Conservation (phyloP, 2,329 filamentous ascomycete species). For the Monilinia vaccinii-corymbosi region DNA sequence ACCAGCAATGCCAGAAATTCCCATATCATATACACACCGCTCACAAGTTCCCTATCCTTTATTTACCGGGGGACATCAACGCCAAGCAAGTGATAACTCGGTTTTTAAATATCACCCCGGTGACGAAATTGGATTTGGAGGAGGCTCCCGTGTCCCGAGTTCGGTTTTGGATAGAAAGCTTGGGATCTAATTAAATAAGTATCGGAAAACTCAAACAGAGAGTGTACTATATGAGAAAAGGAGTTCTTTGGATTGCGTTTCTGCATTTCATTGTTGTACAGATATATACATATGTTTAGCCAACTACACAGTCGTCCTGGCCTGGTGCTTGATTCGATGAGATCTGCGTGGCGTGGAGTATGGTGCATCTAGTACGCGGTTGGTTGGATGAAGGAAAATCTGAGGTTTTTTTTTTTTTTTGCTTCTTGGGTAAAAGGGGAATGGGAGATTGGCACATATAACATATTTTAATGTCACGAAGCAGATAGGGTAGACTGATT, state of each 20-base stretch:
- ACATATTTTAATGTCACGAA: slow-evolving; percentile 1
- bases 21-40: slow-evolving; percentile 4
- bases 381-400: neutral
- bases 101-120: slow-evolving; percentile 28
- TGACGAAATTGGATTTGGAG: slow-evolving; percentile 23
- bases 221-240: neutral
- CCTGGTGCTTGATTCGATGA: slow-evolving; percentile 11
- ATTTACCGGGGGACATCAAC: slow-evolving; percentile 18
- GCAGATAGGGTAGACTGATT: no score
- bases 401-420: neutral
- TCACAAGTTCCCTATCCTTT: slow-evolving; percentile 8
- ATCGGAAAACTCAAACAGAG: neutral
- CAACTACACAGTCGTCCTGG: neutral
- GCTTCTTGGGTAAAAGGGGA: neutral
- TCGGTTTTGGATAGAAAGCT: slow-evolving; percentile 26
- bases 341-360: slow-evolving; percentile 7
- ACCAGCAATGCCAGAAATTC: slow-evolving; percentile 24
- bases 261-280: neutral
- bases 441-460: neutral
- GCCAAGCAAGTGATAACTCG: slow-evolving; percentile 24
- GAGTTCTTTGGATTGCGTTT: neutral
- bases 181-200: slow-evolving; percentile 14
- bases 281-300: slow-evolving; percentile 1
- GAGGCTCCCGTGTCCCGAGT: slow-evolving; percentile 26
- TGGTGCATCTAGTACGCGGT: neutral